These are phyloP conservation scores for Haplosporangium sp. DNA, from an alignment of 371 early-diverging fungal species.

Conservation along the genomic window DNA sequence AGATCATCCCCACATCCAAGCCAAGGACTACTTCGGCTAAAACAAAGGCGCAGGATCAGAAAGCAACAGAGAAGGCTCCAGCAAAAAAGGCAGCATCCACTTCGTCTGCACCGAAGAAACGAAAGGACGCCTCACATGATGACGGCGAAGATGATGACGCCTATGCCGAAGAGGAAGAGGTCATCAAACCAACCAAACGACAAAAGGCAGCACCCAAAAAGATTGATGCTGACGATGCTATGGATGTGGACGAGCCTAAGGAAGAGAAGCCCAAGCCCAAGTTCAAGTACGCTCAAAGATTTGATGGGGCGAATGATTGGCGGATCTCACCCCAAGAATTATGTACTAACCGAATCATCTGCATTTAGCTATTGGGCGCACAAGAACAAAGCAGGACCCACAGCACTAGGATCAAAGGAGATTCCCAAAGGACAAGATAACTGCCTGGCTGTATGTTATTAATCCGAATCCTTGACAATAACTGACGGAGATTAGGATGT, in stretches of 20 bases:
- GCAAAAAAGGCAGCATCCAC: slow-evolving; percentile 8
- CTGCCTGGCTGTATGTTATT: slow-evolving; percentile 66
- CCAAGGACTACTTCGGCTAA: slow-evolving; percentile 11
- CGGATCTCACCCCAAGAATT: not conserved
- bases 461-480: not conserved
- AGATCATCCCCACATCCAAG: slow-evolving; percentile 24
- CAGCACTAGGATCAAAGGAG: slow-evolving; percentile 79
- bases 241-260: slow-evolving; percentile 47
- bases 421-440: slow-evolving; percentile 82
- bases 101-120: slow-evolving; percentile 23
- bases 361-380: slow-evolving; percentile 46
- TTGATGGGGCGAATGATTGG: too few relatives aligned
- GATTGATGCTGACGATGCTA: slow-evolving; percentile 26
- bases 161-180: slow-evolving; percentile 36
- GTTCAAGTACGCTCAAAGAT: slow-evolving; percentile 28
- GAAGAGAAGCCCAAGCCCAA: slow-evolving; percentile 40
- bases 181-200: slow-evolving; percentile 36
- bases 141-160: slow-evolving; percentile 34
- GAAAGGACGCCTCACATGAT: slow-evolving; percentile 19
- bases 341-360: not conserved
- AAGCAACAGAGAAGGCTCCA: not conserved
- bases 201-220: slow-evolving; percentile 29
- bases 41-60: slow-evolving; percentile 4
- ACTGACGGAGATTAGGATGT: not conserved
- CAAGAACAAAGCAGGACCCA: slow-evolving; percentile 66